Percentiles rank a stretch among this genome's conserved stretches.
Evolutionary conservation across 768 basidiomycete genomes (phyloP).

Genomic region (Udeniomyces megalosporus): DNA sequence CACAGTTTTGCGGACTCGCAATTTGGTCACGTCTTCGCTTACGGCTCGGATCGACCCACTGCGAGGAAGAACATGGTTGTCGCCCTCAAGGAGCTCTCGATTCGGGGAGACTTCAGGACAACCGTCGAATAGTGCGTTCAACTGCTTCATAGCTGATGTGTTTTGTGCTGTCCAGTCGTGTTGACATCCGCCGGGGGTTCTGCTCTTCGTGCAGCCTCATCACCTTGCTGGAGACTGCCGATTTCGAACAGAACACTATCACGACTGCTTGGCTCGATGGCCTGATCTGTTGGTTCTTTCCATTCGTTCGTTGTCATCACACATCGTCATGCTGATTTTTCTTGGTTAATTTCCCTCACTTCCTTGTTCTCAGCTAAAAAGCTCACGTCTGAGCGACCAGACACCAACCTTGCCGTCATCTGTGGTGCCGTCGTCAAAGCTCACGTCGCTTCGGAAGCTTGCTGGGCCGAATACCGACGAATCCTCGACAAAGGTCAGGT

Average conservation of each 20-base stretch:
- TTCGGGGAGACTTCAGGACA: conserved; percentile 95
- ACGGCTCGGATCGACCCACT: conserved; percentile 87
- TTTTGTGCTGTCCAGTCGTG: neutral
- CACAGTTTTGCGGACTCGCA: conserved; percentile 97
- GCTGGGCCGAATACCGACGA: conserved; percentile 82
- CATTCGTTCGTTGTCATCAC: neutral
- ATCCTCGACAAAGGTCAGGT: conserved; percentile 86
- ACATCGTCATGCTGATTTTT: neutral
- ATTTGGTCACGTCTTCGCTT: conserved; percentile 98
- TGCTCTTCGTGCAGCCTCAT: conserved; percentile 3
- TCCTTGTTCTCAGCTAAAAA: conserved; percentile 57
- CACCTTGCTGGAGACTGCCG: conserved; percentile 58
- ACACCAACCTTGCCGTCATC: conserved; percentile 77
- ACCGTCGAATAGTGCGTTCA: conserved; percentile 99
- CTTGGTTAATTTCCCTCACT: too few species aligned
- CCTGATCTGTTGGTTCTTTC: conserved; percentile 41
- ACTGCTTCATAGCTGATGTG: conserved; percentile 34
- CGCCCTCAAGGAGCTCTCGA: conserved; percentile 91
- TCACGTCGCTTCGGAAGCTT: conserved; percentile 71
- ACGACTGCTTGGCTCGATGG: conserved; percentile 98
- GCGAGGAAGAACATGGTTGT: conserved; percentile 99
- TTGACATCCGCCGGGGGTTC: neutral
- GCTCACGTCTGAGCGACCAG: conserved; percentile 92
- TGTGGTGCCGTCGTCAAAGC: conserved; percentile 95
- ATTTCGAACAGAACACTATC: conserved; percentile 92